These are phyloP conservation scores for Mycena rebaudengoi DNA, from an alignment of 768 basidiomycete genomes.

Conservation along the genomic window DNA sequence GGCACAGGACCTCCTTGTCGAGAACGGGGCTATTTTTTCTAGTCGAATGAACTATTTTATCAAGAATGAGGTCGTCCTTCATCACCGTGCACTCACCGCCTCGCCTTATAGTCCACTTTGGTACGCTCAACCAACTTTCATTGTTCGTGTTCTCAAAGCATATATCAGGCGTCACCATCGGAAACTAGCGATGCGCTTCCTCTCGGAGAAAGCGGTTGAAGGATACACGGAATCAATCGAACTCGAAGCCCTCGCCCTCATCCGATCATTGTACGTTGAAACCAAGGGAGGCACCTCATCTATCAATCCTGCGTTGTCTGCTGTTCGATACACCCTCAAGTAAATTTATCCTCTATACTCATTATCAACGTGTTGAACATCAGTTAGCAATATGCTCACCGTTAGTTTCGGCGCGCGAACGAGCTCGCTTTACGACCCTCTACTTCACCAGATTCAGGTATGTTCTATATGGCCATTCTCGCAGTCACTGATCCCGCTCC, in stretches of 20 bases:
- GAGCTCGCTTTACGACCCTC: slow-evolving; percentile 24
- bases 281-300: slow-evolving; percentile 22
- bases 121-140: slow-evolving; percentile 10
- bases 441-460: slow-evolving; percentile 32
- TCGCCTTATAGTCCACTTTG: slow-evolving; percentile 34
- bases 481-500: no score
- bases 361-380: not conserved
- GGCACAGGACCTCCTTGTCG: slow-evolving; percentile 34
- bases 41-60: slow-evolving; percentile 35
- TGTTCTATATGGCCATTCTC: no score
- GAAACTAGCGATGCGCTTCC: slow-evolving; percentile 29
- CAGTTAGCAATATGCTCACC: slow-evolving; percentile 34
- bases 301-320: slow-evolving; percentile 30
- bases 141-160: no score
- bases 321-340: slow-evolving; percentile 33
- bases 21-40: slow-evolving; percentile 35
- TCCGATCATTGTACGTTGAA: slow-evolving; percentile 27
- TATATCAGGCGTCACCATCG: slow-evolving; percentile 34
- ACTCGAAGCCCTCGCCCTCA: slow-evolving; percentile 26
- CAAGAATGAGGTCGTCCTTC: slow-evolving; percentile 36
- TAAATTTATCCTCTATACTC: slow-evolving; percentile 11
- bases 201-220: slow-evolving; percentile 28
- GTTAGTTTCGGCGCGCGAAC: slow-evolving; percentile 35
- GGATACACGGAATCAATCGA: slow-evolving; percentile 25
- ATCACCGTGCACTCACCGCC: slow-evolving; percentile 34